Evolutionary conservation across 495 filamentous ascomycete genomes (phyloP), one percentile per base, ranked within the genome.

Genomic region (Cetradonia linearis): DNA sequence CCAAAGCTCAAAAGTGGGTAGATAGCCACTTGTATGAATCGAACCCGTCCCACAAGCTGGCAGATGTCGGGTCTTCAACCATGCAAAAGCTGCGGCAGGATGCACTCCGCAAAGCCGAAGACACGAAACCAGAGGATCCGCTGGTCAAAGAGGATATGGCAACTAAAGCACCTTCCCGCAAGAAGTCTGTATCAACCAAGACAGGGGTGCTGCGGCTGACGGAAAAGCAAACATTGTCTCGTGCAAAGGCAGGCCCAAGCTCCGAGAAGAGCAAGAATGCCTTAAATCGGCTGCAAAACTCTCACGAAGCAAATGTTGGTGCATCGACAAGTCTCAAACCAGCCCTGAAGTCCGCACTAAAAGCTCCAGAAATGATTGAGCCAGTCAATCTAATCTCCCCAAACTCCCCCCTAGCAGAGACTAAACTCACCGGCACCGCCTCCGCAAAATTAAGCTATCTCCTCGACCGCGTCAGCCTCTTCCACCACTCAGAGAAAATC

Each of bases 361-460:
- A 68, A 46, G 27, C 56, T 23, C 30, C 54, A 25, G 36, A 27
- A 9, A 61, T 11, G 5, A 56, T 25, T 20, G 8, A 38, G 47
- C 23, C 50, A 7, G 27, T 49, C 4, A 34, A 65, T 44, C 63
- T 67, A 11, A 65, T 84, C 2, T 65, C 75, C 0, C 25, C 67
- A 0, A 66, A 74, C 14, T 86, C 81, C 3, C 76, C 81, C 5
- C 76, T 94, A 9, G 72, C 77, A 16, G 71, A 76, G 47, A 84
- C 88, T 0, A 76, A 73, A 52, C 76, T 96, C 47, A 70, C 90
- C 55, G 89, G 88, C 9, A 95, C 89, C 0, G 80, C 87, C 2
- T 97, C 92, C 0, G 83, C 85, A 0, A 97, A 97, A 70, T 75
- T 97, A 3, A 89, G 86, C 3, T 96, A 96, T 64, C 77, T 97